Conservation (phyloP, 208 protist genomes). For the Wallacemonas collosoma region DNA sequence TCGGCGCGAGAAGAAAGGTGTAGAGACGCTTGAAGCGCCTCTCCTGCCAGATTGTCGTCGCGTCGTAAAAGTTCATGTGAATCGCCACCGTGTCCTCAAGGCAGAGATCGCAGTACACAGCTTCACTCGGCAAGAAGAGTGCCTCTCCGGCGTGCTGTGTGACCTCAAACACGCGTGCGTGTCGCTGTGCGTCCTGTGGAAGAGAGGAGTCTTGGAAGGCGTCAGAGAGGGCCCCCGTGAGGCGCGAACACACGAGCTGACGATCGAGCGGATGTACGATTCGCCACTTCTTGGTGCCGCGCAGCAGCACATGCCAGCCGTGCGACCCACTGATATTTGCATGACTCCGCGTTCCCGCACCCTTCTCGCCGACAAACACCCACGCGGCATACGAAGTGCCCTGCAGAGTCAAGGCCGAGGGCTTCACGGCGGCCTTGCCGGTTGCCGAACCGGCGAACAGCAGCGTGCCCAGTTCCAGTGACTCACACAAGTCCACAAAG, state of each 20-base stretch:
- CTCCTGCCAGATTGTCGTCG: constrained; percentile 16
- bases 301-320: constrained; percentile 36
- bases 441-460: constrained; percentile 6
- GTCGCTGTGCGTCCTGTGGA: constrained; percentile 16
- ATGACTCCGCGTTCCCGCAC: constrained; percentile 29
- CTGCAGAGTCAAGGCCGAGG: constrained; percentile 25
- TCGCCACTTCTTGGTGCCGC: constrained; percentile 37
- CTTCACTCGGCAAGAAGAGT: constrained; percentile 41
- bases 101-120: constrained; percentile 24
- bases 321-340: constrained; percentile 35
- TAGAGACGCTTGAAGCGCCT: constrained; percentile 21
- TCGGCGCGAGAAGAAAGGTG: constrained; percentile 18
- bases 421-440: constrained; percentile 4
- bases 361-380: constrained; percentile 26
- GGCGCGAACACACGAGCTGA: constrained; percentile 24
- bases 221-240: constrained; percentile 24
- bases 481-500: constrained; percentile 5
- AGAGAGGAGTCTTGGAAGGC: constrained; percentile 13
- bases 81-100: constrained; percentile 20
- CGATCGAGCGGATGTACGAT: constrained; percentile 41
- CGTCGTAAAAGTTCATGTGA: constrained; percentile 20
- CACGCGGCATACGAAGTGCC: constrained; percentile 26
- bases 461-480: constrained; percentile 14
- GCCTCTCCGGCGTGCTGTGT: constrained; percentile 35
- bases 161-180: constrained; percentile 32